These are phyloP conservation scores for Penicillium roqueforti DNA, from an alignment of 495 filamentous ascomycete species.

Conservation along the genomic window DNA sequence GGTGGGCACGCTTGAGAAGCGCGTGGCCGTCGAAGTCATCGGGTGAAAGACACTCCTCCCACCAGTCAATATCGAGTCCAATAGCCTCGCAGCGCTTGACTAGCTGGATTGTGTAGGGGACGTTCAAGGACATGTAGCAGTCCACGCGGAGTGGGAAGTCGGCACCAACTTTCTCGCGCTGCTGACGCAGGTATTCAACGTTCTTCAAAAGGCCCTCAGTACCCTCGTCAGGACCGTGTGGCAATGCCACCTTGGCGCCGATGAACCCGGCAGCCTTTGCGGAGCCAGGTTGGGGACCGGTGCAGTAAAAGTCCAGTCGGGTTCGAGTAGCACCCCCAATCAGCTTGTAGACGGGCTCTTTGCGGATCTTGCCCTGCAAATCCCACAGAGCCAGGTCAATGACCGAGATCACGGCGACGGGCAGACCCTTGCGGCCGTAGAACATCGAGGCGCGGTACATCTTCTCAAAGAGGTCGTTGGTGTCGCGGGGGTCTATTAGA, in stretches of 20 bases:
- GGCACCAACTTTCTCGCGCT: conserved; percentile 77
- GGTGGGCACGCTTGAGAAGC: conserved; percentile 82
- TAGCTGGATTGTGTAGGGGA: conserved; percentile 85
- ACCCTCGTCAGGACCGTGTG: conserved; percentile 83
- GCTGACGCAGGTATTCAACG: conserved; percentile 77
- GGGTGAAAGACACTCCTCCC: conserved; percentile 86
- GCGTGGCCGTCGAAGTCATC: conserved; percentile 89
- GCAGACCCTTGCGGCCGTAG: conserved; percentile 88
- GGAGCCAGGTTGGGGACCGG: conserved; percentile 72
- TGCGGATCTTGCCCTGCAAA: conserved; percentile 79
- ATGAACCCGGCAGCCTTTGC: conserved; percentile 82
- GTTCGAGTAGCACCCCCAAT: conserved; percentile 83
- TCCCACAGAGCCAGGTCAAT: conserved; percentile 93
- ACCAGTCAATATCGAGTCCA: conserved; percentile 89
- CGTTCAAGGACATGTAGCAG: conserved; percentile 94
- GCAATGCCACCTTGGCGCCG: conserved; percentile 83
- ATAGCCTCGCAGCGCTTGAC: conserved; percentile 73
- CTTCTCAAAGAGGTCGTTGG: conserved; percentile 85
- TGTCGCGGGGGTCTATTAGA: conserved; percentile 72
- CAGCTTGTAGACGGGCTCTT: conserved; percentile 90
- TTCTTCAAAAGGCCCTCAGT: conserved; percentile 79
- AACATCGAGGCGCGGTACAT: conserved; percentile 96
- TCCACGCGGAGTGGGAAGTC: conserved; percentile 93
- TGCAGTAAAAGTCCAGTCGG: conserved; percentile 87
- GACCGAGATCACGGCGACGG: conserved; percentile 86